Base-by-base conservation (phyloP, 768 basidiomycete genomes). In the Cubamyces lactineus region DNA sequence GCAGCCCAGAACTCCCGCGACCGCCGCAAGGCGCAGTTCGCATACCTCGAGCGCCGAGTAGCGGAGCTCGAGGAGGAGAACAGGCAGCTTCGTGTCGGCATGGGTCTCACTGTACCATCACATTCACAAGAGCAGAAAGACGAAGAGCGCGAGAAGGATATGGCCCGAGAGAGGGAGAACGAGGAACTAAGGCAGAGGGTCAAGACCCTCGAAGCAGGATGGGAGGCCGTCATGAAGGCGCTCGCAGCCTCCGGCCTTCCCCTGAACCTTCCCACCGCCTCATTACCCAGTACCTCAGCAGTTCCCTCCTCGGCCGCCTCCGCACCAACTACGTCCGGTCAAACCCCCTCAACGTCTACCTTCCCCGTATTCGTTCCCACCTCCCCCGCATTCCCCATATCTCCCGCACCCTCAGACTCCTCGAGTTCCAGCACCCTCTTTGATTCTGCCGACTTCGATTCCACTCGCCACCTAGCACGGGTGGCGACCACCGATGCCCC, bases 401-500 rank as follows among this genome's bases (percentile, higher is more conserved):
- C 76, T 15, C 72, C 77, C 46, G 59, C 76, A 38, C 69, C 74
- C 47, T 67, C 75, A 77, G 43, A 72, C 79, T 46, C 64, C 54
- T 66, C 65, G 68, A 74, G 72, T 70, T 73, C 66, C 64, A 64
- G 60, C 41, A 65, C 67, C 21, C 63, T 61, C 51, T 62, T 59
- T 45, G 64, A 65, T 73, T 66, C 74, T 68, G 73, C 71, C 66
- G 74, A 76, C 63, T 73, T 74, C 73, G 81, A 87, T 73, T 77
- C 89, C 87, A 90, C 92, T 94, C 86, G 92, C 92, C 92, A 94
- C 88, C 88, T 90, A 89, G 92, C 92, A 94, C 92, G 92, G 92
- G 89, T 94, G 92, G 92, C 84, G 92, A 87, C 83, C 86, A 83
- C 82, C 80, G 82, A 78, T 73, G 77, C 69, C 66, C 74, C 72